Base-by-base conservation (phyloP, 2,329 filamentous ascomycete species). In the Fusarium sterilihyphosum region DNA sequence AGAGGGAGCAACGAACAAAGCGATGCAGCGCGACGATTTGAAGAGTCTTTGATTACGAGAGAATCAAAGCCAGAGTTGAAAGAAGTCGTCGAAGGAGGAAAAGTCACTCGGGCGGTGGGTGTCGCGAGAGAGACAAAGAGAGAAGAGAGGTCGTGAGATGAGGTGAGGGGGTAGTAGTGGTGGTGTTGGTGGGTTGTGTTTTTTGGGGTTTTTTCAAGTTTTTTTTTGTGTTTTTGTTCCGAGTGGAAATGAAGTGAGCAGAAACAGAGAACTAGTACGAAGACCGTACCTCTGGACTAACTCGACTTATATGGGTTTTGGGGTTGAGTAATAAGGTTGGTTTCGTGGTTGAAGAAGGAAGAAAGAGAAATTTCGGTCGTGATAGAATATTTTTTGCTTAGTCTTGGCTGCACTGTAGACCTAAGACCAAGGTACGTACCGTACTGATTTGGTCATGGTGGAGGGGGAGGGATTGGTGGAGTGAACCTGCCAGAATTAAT, bases 181-280 rank as follows among this genome's bases (percentile, higher is more conserved):
- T 56, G 24, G 52, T 56, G 37, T 56, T 56, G 71, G 72, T 71
- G 66, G 71, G 75, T 73, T 75, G 75, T 70, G 72, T 90, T 85
- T 87, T 90, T 89, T 85, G 85, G 81, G 80, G 75, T 82, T 82
- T 84, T 90, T 90, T 89, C 87, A 84, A 84, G 81, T 79, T 89
- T 91, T 91, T 90, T 90, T 90, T 87, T 83, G 80, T 84, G 83
- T 83, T 84, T 88, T 88, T 88, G 84, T 85, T 81, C 71, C 83
- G 82, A 82, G 82, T 83, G 83, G 81, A 81, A 85, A 85, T 71
- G 84, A 86, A 85, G 83, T 83, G 86, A 86, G 85, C 84, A 86
- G 88, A 88, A 86, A 88, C 88, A 90, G 86, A 88, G 86, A 88
- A 85, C 82, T 84, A 87, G 87, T 85, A 88, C 87, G 86, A 86